These are phyloP conservation scores for Pulveroboletus frians DNA, from an alignment of 768 basidiomycete genomes.

Conservation along the genomic window DNA sequence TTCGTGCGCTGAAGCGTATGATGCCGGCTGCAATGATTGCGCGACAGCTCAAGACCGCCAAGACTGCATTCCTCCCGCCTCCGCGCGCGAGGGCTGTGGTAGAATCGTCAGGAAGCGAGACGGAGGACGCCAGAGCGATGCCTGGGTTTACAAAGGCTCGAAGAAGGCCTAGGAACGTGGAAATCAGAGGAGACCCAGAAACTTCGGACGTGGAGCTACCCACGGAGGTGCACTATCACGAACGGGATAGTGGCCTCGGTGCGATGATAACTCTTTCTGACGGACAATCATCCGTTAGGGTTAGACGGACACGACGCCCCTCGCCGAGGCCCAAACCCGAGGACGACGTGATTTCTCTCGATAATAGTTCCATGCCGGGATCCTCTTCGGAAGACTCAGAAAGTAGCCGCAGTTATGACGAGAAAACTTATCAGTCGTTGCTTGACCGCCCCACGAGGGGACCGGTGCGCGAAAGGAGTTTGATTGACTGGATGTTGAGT, in stretches of 20 bases:
- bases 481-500: conserved; percentile 69
- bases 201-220: conserved; percentile 41
- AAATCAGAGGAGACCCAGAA: conserved; percentile 60
- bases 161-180: conserved; percentile 31
- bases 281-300: conserved; percentile 12
- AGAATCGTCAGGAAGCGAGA: conserved; percentile 27
- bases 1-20: conserved; percentile 43
- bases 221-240: neutral
- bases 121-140: conserved; percentile 37
- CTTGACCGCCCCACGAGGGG: conserved; percentile 19
- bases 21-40: conserved; percentile 52
- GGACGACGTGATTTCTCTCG: conserved; percentile 23
- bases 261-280: conserved; percentile 10
- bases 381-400: conserved; percentile 14
- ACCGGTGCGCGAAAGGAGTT: conserved; percentile 36
- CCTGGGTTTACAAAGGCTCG: conserved; percentile 51
- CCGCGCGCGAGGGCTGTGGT: conserved; percentile 6
- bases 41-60: conserved; percentile 22
- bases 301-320: conserved; percentile 20
- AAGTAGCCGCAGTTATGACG: conserved; percentile 24
- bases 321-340: neutral
- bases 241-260: neutral
- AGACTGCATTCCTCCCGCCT: conserved; percentile 7
- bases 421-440: conserved; percentile 34
- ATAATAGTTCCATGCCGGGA: conserved; percentile 8